phyloP scores from a whole-genome alignment of 1,284 basidiomycete species.

The Apiotrichum domesticum region DNA sequence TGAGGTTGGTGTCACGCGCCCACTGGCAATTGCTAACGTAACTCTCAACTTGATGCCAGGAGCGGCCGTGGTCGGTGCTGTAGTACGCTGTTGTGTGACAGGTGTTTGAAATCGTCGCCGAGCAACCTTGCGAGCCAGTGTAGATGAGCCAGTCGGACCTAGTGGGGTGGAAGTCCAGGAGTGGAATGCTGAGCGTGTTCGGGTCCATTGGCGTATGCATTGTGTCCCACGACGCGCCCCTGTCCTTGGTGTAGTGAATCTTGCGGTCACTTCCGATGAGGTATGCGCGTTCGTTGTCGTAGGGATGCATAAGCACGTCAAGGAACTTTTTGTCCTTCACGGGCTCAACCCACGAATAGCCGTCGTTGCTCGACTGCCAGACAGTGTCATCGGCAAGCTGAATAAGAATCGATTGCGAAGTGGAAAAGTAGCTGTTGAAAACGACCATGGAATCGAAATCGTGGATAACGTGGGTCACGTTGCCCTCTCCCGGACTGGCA shows the following conservation, averaged over 20 bases:
- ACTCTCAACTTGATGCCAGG: constrained; percentile 70
- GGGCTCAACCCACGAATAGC: constrained; percentile 77
- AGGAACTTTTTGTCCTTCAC: constrained; percentile 62
- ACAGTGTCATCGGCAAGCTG: constrained; percentile 69
- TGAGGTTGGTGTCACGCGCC: constrained; percentile 69
- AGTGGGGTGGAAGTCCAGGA: constrained; percentile 81
- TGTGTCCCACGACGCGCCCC: constrained; percentile 66
- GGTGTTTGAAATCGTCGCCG: constrained; percentile 37
- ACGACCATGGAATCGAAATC: constrained; percentile 64
- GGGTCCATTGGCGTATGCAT: constrained; percentile 61
- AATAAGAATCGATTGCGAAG: constrained; percentile 69
- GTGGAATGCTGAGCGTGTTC: constrained; percentile 69
- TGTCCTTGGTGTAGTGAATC: constrained; percentile 77
- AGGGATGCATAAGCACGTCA: constrained; percentile 77
- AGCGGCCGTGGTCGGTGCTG: constrained; percentile 67
- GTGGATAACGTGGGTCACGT: constrained; percentile 51
- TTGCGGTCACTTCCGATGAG: constrained; percentile 66
- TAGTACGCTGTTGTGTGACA: constrained; percentile 73
- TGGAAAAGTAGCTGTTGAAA: constrained; percentile 65
- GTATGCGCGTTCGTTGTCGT: constrained; percentile 74
- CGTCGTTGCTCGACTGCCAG: constrained; percentile 93
- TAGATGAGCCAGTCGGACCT: constrained; percentile 81
- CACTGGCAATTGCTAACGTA: constrained; percentile 92
- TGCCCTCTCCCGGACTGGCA: constrained; percentile 69
- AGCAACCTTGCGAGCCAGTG: constrained; percentile 71